Evolutionary conservation across 2,329 filamentous ascomycete genomes (phyloP).

Genomic region (Diaporthe humulicola): DNA sequence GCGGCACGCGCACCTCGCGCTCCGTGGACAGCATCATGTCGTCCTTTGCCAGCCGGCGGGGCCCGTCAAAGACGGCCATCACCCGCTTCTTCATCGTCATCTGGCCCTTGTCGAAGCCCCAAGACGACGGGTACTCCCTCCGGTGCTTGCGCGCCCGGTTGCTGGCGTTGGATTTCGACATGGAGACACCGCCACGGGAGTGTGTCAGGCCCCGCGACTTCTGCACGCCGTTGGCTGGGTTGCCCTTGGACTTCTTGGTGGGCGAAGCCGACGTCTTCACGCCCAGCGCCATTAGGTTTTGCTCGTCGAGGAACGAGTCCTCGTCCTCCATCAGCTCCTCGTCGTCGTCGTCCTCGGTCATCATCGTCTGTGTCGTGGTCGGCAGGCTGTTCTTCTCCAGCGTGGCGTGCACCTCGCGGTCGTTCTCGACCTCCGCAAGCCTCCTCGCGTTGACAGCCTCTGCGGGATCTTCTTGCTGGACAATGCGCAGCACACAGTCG

Average conservation of each 20-base stretch:
- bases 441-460: constrained; percentile 78
- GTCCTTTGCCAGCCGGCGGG: constrained; percentile 91
- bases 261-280: constrained; percentile 57
- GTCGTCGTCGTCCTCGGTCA: constrained; percentile 57
- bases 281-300: constrained; percentile 63
- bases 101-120: constrained; percentile 91
- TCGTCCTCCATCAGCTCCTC: constrained; percentile 65
- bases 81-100: constrained; percentile 99
- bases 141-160: constrained; percentile 86
- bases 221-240: constrained; percentile 69
- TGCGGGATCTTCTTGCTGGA: constrained; percentile 78
- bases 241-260: constrained; percentile 69
- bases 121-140: constrained; percentile 92
- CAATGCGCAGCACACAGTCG: constrained; percentile 79
- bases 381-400: constrained; percentile 74
- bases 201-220: constrained; percentile 82
- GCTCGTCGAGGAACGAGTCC: constrained; percentile 66
- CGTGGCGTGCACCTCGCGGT: constrained; percentile 72
- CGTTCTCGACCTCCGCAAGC: constrained; percentile 75
- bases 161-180: constrained; percentile 56
- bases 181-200: constrained; percentile 79
- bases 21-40: constrained; percentile 99
- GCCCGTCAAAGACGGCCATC: constrained; percentile 91
- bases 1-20: constrained; percentile 89
- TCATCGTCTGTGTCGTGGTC: constrained; percentile 50